phyloP scores from a whole-genome alignment of 768 basidiomycete genomes.

The Asterophora lycoperdoides region DNA sequence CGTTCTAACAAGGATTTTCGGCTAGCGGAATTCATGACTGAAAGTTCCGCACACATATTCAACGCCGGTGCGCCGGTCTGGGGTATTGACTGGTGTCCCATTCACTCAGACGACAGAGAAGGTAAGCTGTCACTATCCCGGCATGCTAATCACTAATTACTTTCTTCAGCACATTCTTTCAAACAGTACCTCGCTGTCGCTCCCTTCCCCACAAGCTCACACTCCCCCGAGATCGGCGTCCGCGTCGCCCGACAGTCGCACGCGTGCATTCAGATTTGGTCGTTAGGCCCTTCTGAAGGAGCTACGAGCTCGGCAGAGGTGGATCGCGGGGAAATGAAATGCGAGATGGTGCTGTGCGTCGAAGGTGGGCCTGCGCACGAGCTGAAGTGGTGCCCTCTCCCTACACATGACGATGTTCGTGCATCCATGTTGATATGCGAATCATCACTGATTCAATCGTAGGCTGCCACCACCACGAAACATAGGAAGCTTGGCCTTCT shows the following conservation, averaged over 20 bases:
- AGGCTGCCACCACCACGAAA: conserved; percentile 10
- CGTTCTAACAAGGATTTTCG: not conserved
- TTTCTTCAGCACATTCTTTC: conserved; percentile 41
- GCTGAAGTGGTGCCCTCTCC: conserved; percentile 91
- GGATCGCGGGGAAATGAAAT: conserved; percentile 51
- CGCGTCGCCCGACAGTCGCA: conserved; percentile 49
- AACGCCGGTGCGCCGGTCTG: conserved; percentile 89
- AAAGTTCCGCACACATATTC: conserved; percentile 65
- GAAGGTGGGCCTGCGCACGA: conserved; percentile 78
- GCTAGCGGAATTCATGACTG: conserved; percentile 56
- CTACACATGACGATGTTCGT: conserved; percentile 60
- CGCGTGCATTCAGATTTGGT: conserved; percentile 89
- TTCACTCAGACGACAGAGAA: conserved; percentile 50
- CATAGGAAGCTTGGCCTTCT: conserved; percentile 75
- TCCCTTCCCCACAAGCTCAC: conserved; percentile 60
- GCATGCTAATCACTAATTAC: not conserved
- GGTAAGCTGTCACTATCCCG: conserved; percentile 33
- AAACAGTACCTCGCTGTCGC: conserved; percentile 85
- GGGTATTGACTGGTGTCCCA: conserved; percentile 93
- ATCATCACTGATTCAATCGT: not conserved
- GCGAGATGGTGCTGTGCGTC: conserved; percentile 83
- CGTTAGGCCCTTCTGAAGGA: conserved; percentile 26
- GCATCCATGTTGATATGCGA: not conserved
- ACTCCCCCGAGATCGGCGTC: conserved; percentile 64
- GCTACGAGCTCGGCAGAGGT: not conserved